Evolutionary conservation across 2,329 filamentous ascomycete genomes (phyloP), one percentile per base, ranked within the genome.

Genomic region (Blastomyces parvus): DNA sequence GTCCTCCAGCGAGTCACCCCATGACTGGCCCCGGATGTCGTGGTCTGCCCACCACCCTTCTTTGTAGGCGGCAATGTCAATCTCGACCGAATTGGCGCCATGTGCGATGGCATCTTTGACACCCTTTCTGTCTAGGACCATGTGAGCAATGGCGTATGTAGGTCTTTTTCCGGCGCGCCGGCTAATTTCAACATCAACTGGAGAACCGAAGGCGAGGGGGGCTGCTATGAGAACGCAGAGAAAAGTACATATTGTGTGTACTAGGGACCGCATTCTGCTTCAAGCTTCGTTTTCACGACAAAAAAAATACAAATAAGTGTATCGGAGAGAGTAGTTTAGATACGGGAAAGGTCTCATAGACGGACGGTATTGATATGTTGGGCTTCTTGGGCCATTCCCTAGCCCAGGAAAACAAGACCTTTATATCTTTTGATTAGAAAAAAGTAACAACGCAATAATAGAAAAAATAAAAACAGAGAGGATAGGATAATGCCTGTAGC

Each of bases 61-160:
- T 1, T 60, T 59, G 53, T 61, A 66, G 1, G 66, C 66, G 3
- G 59, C 64, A 25, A 69, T 57, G 36, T 69, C 68, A 59, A 69
- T 59, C 60, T 69, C 67, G 14, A 69, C 14, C 1, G 67, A 66
- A 52, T 69, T 69, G 55, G 67, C 67, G 17, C 71, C 66, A 44
- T 67, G 50, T 13, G 33, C 38, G 17, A 69, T 27, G 8, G 67
- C 67, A 22, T 62, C 65, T 11, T 58, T 55, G 13, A 69, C 48
- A 9, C 59, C 67, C 42, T 44, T 42, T 14, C 22, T 33, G 5
- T 30, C 40, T 30, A 69, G 62, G 53, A 67, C 63, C 33, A 63
- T 61, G 62, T 69, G 67, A 86, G 86, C 14, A 74, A 88, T 62
- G 48, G 60, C 48, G 11, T 62, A 62, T 25, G 40, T 60, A 55